Evolutionary conservation across 208 protist species (phyloP).

Genomic region (Strigomonas culicis): DNA sequence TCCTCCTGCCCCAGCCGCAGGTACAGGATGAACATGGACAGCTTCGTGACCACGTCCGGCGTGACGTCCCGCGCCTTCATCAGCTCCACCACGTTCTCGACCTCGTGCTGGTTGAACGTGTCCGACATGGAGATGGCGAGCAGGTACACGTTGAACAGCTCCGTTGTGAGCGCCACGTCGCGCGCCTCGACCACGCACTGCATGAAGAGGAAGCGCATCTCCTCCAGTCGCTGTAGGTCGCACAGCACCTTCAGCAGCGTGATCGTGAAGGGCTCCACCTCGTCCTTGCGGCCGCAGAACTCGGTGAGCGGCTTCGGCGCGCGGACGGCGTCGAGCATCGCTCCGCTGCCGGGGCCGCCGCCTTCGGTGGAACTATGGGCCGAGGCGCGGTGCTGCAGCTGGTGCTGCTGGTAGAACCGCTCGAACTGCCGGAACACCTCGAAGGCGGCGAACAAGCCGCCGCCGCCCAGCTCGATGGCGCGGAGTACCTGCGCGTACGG

Average conservation of each 20-base stretch:
- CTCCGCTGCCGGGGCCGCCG: too few species aligned
- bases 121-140: conserved; percentile 82
- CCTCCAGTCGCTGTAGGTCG: conserved; percentile 77
- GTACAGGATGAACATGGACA: conserved; percentile 84
- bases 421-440: conserved; percentile 78
- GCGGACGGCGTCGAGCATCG: not conserved
- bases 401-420: conserved; percentile 39
- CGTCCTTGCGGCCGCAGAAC: conserved; percentile 57
- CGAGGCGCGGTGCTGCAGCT: conserved; percentile 11
- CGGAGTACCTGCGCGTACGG: conserved; percentile 62
- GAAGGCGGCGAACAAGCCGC: conserved; percentile 54
- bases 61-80: conserved; percentile 47
- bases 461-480: conserved; percentile 46
- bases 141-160: conserved; percentile 88
- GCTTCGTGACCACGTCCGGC: conserved; percentile 69
- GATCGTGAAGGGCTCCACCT: conserved; percentile 72
- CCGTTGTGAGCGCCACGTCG: conserved; percentile 37
- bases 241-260: conserved; percentile 85
- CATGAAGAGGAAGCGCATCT: conserved; percentile 88
- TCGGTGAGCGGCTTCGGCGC: conserved; percentile 47
- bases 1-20: conserved; percentile 66
- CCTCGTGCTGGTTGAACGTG: conserved; percentile 83
- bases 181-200: conserved; percentile 73
- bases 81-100: conserved; percentile 77
- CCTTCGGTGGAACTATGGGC: too few species aligned